Percentiles rank a stretch among this genome's conserved stretches.
These are phyloP conservation scores for Lactarius sanguifluus DNA, from an alignment of 768 basidiomycete species.

Conservation along the genomic window DNA sequence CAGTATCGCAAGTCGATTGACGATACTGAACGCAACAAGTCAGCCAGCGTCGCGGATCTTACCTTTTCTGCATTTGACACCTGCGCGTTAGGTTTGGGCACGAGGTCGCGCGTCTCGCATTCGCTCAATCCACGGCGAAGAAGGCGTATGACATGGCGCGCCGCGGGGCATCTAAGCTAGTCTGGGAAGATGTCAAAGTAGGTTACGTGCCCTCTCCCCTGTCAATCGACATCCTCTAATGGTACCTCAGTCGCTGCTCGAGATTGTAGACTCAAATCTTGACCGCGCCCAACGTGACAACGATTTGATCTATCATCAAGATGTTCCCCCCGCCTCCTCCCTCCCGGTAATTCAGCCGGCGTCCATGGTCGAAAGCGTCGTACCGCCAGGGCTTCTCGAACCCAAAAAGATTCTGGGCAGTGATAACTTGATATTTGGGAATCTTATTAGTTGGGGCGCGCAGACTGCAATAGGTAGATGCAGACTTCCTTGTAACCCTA, in stretches of 20 bases:
- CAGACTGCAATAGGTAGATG: slow-evolving; percentile 80
- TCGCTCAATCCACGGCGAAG: slow-evolving; percentile 67
- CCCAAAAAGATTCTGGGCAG: slow-evolving; percentile 54
- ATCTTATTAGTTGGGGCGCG: slow-evolving; percentile 83
- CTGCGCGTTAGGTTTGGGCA: slow-evolving; percentile 68
- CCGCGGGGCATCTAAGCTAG: slow-evolving; percentile 58
- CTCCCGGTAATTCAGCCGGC: slow-evolving; percentile 64
- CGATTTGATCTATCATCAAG: slow-evolving; percentile 91
- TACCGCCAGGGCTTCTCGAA: slow-evolving; percentile 58
- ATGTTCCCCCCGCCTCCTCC: slow-evolving; percentile 71
- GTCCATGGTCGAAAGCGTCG: slow-evolving; percentile 59
- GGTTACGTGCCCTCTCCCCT: slow-evolving; percentile 15
- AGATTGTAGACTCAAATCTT: slow-evolving; percentile 64
- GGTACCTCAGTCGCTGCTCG: slow-evolving; percentile 63
- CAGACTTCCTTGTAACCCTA: not conserved
- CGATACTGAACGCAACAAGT: slow-evolving; percentile 78
- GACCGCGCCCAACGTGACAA: slow-evolving; percentile 85
- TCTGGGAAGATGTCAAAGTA: slow-evolving; percentile 81
- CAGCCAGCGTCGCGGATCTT: slow-evolving; percentile 32
- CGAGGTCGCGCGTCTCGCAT: slow-evolving; percentile 74
- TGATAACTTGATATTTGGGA: slow-evolving; percentile 65
- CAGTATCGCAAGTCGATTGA: slow-evolving; percentile 88
- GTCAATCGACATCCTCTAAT: slow-evolving; percentile 3
- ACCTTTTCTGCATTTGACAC: slow-evolving; percentile 6
- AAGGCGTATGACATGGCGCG: slow-evolving; percentile 67